Evolutionary conservation across 371 early-diverging fungal species (phyloP), one percentile per base, ranked within the genome.

Genomic region (Mucor ambiguus): DNA sequence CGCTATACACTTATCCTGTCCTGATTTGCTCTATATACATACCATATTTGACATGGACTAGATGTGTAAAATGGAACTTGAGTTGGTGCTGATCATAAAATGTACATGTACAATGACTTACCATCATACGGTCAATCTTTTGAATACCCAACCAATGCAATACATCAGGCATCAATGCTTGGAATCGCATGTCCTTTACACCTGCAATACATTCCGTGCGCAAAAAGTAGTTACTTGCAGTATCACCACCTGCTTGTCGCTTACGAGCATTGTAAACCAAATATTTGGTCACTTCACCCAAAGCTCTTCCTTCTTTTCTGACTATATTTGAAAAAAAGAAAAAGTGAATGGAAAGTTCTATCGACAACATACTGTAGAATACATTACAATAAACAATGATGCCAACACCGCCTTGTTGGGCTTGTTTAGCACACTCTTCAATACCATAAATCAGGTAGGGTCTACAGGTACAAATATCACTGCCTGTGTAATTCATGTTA

Each of bases 111-210:
- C 77, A 74, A 14, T 38, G 62, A 28, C 68, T 71, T 81, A 81
- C 84, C 80, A 96, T 95, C 88, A 97, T 93, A 38, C 93, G 85
- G 74, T 97, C 98, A 77, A 97, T 96, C 77, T 95, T 96, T 67
- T 89, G 87, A 69, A 97, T 93, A 28, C 98, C 97, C 26, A 97
- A 79, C 98, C 98, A 97, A 69, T 97, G 98, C 71, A 97, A 80
- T 5, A 96, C 95, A 76, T 97, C 98, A 16, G 98, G 98, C 98
- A 97, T 97, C 64, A 96, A 77, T 5, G 96, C 96, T 74, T 97
- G 98, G 93, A 96, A 97, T 18, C 98, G 85, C 94, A 96, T 94
- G 71, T 97, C 98, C 82, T 97, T 96, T 54, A 97, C 98, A 29
- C 98, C 98, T 14, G 98, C 98, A 71, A 97, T 90, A 71, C 90